Evolutionary conservation across 345 rosid genomes (phyloP).

Genomic region (Brassica carinata): DNA sequence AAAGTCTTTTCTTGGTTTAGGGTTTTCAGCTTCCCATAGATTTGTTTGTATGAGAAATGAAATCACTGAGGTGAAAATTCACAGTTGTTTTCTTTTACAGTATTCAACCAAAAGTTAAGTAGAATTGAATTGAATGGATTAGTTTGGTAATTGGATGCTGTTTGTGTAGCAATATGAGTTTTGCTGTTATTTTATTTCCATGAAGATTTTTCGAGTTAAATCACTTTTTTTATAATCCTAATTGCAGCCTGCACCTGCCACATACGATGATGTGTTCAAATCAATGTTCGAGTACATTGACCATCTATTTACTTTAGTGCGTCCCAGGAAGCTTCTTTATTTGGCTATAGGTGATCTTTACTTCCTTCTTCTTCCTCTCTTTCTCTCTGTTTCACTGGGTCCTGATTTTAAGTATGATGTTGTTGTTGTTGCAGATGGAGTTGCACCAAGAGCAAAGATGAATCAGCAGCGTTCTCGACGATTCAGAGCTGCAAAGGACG

Average conservation of each 20-base stretch:
- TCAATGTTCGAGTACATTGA: constrained; percentile 90
- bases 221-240: constrained; percentile 5
- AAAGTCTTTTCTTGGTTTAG: neutral
- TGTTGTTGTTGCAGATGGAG: constrained; percentile 73
- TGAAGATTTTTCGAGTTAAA: neutral
- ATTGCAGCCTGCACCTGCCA: constrained; percentile 83
- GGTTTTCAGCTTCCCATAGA: neutral
- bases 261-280: constrained; percentile 91
- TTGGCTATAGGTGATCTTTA: constrained; percentile 80
- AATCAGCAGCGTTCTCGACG: constrained; percentile 97
- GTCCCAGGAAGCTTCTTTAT: constrained; percentile 94
- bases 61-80: neutral
- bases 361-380: constrained; percentile 14
- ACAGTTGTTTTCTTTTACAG: neutral
- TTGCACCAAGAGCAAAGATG: constrained; percentile 99
- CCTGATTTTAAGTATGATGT: constrained; percentile 18
- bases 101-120: neutral
- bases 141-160: neutral
- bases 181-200: neutral
- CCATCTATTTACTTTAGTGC: constrained; percentile 80
- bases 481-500: constrained; percentile 96
- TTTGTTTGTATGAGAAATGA: constrained; percentile 3
- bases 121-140: neutral
- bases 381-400: neutral
- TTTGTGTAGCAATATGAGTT: neutral